Conservation (phyloP, 2,329 filamentous ascomycete species). For the Lomentospora prolificans region DNA sequence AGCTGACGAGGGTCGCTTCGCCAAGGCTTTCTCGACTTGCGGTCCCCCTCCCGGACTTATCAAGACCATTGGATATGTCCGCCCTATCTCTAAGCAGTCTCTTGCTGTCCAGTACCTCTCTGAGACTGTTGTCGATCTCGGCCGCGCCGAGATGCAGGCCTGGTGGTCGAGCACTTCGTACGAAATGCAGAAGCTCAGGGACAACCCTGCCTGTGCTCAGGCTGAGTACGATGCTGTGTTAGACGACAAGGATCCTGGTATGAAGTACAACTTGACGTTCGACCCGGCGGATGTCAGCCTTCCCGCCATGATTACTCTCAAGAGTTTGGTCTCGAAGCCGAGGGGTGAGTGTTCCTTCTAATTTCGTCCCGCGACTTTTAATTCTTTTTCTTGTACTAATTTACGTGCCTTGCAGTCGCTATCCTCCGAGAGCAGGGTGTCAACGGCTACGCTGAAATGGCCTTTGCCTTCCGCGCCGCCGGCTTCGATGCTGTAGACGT, state of each 20-base stretch:
- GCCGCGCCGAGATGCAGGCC: conserved; percentile 67
- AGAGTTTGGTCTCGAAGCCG: conserved; percentile 45
- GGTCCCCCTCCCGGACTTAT: conserved; percentile 75
- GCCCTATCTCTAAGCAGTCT: conserved; percentile 59
- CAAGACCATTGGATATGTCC: conserved; percentile 72
- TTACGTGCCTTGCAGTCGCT: conserved; percentile 45
- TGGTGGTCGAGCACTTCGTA: conserved; percentile 84
- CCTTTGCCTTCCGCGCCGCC: conserved; percentile 84
- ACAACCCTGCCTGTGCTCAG: conserved; percentile 81
- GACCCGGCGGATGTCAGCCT: conserved; percentile 68
- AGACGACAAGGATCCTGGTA: conserved; percentile 69
- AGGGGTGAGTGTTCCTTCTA: conserved; percentile 23
- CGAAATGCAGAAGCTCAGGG: conserved; percentile 81
- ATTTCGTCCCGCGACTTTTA: not conserved
- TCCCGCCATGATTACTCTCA: conserved; percentile 45
- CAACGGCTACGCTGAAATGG: conserved; percentile 96
- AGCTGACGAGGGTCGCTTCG: conserved; percentile 74
- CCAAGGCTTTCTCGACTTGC: conserved; percentile 81
- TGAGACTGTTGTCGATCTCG: conserved; percentile 57
- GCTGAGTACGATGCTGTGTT: conserved; percentile 67
- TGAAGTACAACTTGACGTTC: conserved; percentile 76
- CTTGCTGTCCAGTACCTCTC: conserved; percentile 66
- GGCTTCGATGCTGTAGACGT: conserved; percentile 89
- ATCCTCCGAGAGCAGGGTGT: conserved; percentile 93
- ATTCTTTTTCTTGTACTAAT: not conserved